Conservation (phyloP, 2,329 filamentous ascomycete species). For the Paramyrothecium roridum region DNA sequence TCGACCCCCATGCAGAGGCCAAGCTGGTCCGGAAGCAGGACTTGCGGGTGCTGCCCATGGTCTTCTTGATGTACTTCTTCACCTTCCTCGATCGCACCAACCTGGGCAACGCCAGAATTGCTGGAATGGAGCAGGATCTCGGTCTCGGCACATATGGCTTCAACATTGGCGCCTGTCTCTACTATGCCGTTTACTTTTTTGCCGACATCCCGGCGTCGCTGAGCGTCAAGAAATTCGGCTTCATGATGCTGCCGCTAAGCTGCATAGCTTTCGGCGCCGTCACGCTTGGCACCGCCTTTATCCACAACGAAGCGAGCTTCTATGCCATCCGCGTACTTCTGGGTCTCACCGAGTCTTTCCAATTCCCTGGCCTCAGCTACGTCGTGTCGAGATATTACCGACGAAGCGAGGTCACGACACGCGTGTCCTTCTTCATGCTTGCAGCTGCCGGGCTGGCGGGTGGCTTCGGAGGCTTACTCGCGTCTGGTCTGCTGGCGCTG, state of each 20-base stretch:
- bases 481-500: conserved; percentile 34
- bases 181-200: conserved; percentile 55
- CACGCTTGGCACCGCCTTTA: conserved; percentile 52
- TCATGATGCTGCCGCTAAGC: conserved; percentile 37
- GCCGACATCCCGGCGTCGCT: conserved; percentile 56
- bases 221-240: conserved; percentile 49
- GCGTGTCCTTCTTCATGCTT: conserved; percentile 51
- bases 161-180: conserved; percentile 56
- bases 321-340: conserved; percentile 45
- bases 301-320: conserved; percentile 42
- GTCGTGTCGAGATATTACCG: conserved; percentile 56
- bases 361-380: conserved; percentile 56
- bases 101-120: conserved; percentile 7
- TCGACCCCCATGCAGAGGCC: conserved; percentile 12
- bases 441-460: conserved; percentile 53
- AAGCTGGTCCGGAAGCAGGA: conserved; percentile 22
- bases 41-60: conserved; percentile 33
- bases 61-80: conserved; percentile 55
- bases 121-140: conserved; percentile 45
- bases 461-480: conserved; percentile 55
- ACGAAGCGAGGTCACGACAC: conserved; percentile 51
- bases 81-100: conserved; percentile 55
- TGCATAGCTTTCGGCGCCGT: conserved; percentile 51
- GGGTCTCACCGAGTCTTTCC: conserved; percentile 54
- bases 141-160: conserved; percentile 41